Base-by-base conservation (phyloP, 2,329 filamentous ascomycete genomes). In the Calonectria crousiana region DNA sequence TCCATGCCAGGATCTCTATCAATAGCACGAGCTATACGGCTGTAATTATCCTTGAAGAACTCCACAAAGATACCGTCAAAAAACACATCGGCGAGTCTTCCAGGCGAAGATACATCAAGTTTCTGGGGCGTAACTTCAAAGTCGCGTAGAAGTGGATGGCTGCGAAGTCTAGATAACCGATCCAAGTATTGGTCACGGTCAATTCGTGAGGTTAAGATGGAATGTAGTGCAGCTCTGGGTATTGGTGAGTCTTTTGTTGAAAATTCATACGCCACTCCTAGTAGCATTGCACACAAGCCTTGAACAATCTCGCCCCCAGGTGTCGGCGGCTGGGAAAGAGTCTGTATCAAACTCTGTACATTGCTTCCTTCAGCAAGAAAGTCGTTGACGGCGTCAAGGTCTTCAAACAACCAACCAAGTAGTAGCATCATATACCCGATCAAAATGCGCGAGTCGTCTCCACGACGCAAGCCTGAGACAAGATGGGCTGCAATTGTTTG, bases 241-340 rank as follows among this genome's bases (percentile, higher is more conserved):
- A 99, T 93, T 0, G 97, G 95, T 0, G 96, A 98, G 84, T 99
- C 97, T 82, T 98, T 98, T 0, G 96, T 98, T 13, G 96, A 98
- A 81, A 98, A 99, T 81, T 99, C 97, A 83, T 98, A 99, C 6
- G 97, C 90, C 26, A 97, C 93, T 13, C 96, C 97, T 1, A 98
- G 89, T 0, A 99, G 87, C 82, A 95, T 92, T 20, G 95, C 94
- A 82, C 94, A 95, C 16, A 99, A 89, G 2, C 97, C 97, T 77
- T 95, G 94, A 18, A 96, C 89, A 38, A 98, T 87, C 26, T 91
- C 87, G 73, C 92, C 92, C 16, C 91, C 91, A 34, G 89, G 85
- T 78, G 89, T 86, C 28, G 78, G 75, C 74, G 93, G 91, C 76
- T 93, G 93, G 26, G 89, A 82, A 51, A 95, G 92, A 34, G 92